These are phyloP conservation scores for Tylopilus plumbeoviolaceoides DNA, from an alignment of 768 basidiomycete genomes.

Conservation along the genomic window DNA sequence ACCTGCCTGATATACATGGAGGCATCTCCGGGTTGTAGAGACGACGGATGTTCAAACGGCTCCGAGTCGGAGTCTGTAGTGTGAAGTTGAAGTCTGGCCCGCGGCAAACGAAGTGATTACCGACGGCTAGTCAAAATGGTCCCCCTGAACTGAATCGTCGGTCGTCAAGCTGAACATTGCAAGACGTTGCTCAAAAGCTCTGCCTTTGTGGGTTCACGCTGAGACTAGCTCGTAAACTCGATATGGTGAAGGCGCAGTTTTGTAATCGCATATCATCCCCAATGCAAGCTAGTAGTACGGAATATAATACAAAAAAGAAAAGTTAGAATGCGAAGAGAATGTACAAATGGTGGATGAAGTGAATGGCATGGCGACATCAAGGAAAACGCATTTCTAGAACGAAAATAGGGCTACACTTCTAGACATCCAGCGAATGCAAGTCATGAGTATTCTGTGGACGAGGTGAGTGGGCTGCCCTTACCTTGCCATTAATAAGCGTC, in stretches of 20 bases:
- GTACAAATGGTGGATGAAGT: not conserved
- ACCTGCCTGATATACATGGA: no score
- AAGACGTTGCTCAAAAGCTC: not conserved
- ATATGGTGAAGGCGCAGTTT: not conserved
- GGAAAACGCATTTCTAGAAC: constrained; percentile 4
- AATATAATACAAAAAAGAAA: constrained; percentile 7
- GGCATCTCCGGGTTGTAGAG: not conserved
- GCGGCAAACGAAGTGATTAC: no score
- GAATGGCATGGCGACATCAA: not conserved
- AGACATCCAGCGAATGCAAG: not conserved
- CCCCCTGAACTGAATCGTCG: no score
- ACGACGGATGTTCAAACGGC: no score
- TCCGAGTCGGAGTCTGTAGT: no score
- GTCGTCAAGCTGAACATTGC: constrained; percentile 5
- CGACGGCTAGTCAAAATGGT: no score
- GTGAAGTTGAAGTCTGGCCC: no score
- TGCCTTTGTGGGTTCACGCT: not conserved
- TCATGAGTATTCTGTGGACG: not conserved
- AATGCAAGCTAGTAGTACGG: not conserved
- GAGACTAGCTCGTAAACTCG: not conserved
- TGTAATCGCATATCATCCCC: not conserved
- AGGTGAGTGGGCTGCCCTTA: not conserved
- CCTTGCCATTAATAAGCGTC: constrained; percentile 13
- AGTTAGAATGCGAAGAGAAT: constrained; percentile 3
- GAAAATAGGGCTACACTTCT: constrained; percentile 4